phyloP scores from a whole-genome alignment of 331 rosid genomes.

The Erythrophleum ivorense region DNA sequence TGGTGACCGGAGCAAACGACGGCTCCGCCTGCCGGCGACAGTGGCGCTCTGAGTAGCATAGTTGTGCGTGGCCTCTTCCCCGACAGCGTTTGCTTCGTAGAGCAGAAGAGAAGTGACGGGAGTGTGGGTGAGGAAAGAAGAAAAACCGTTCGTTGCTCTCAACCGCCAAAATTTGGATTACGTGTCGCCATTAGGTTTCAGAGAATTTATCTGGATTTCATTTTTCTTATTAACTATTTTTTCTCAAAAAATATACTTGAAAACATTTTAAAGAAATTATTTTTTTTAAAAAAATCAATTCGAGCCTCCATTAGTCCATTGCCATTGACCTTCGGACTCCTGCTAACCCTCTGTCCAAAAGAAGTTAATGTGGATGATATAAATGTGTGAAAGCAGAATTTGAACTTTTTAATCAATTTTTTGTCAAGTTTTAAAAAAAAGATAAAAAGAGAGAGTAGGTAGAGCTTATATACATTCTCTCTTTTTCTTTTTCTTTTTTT shows the following conservation, averaged over 20 bases:
- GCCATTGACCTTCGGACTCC: too few relatives aligned
- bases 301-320: too few relatives aligned
- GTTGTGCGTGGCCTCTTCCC: background rate
- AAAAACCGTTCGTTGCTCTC: conserved; percentile 30
- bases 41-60: conserved; percentile 6
- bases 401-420: too few relatives aligned
- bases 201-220: conserved; percentile 4
- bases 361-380: too few relatives aligned
- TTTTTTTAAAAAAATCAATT: too few relatives aligned
- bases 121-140: background rate
- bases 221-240: background rate
- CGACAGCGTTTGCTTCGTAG: background rate
- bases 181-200: conserved; percentile 40
- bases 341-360: too few relatives aligned
- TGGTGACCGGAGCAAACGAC: conserved; percentile 48
- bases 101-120: background rate
- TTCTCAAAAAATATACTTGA: background rate
- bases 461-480: too few relatives aligned
- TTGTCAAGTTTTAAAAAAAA: too few relatives aligned
- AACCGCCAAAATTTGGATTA: conserved; percentile 50
- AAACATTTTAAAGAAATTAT: too few relatives aligned
- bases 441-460: too few relatives aligned
- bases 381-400: too few relatives aligned
- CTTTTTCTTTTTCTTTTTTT: too few relatives aligned
- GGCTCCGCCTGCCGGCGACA: conserved; percentile 36